Base-by-base conservation (phyloP, 2,329 filamentous ascomycete species). In the Helotiales sp. region DNA sequence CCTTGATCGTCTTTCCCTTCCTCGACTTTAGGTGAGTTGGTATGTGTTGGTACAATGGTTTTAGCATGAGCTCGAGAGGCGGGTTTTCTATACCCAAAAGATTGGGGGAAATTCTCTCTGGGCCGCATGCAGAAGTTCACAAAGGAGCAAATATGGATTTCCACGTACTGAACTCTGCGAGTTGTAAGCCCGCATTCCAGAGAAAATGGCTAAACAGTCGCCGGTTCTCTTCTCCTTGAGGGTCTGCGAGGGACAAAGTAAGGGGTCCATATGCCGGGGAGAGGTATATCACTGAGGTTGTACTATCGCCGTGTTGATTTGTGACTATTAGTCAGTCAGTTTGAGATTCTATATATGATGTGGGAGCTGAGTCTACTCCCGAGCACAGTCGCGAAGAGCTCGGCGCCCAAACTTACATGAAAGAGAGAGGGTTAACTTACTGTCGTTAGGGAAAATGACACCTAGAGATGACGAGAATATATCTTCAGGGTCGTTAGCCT, bases 171-270 rank as follows among this genome's bases (percentile, higher is more conserved):
- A 83, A 73, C 71, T 84, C 82, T 8, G 80, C 81, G 1, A 84
- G 74, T 62, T 82, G 71, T 48, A 86, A 70, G 17, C 77, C 79
- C 6, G 87, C 79, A 72, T 91, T 91, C 88, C 88, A 91, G 25
- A 91, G 73, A 70, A 87, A 90, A 69, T 91, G 88, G 60, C 85
- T 84, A 69, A 90, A 91, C 44, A 90, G 78, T 19, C 73, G 71
- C 50, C 86, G 74, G 65, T 85, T 81, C 29, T 78, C 73, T 54
- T 86, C 82, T 30, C 71, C 75, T 30, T 74, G 69, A 1, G 74
- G 84, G 65, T 82, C 76, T 3, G 67, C 66, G 7, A 71, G 63
- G 5, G 63, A 52, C 30, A 71, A 63, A 1, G 58, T 49, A 6
- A 70, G 38, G 2, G 63, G 49, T 1, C 70, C 69, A 25, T 64